Evolutionary conservation across 176 grass and related monocot genomes (phyloP), one percentile per base, ranked within the genome.

Genomic region (Melocanna baccifera): DNA sequence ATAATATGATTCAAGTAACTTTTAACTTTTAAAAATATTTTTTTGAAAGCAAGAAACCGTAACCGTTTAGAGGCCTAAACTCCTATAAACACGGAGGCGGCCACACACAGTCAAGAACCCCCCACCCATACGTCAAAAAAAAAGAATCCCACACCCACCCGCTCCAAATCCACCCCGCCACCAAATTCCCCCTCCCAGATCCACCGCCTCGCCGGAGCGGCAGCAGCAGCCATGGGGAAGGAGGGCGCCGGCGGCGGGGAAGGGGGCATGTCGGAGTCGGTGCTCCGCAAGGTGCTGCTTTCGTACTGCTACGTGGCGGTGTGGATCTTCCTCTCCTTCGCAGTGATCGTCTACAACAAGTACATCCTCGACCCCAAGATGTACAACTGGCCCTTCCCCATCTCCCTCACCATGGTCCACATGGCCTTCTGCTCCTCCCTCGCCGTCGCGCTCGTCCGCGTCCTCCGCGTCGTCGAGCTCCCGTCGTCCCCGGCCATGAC

Each of bases 271-370:
- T 86, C 83, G 47, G 94, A 97, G 51, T 86, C 91, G 30, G 89
- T 98, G 76, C 34, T 98, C 67, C 91, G 87, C 56, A 98, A 98
- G 87, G 92, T 95, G 81, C 83, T 98, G 5, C 72, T 95, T 19
- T 93, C 96, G 13, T 98, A 98, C 91, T 87, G 86, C 69, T 98
- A 98, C 67, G 93, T 95, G 29, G 91, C 93, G 85, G 89, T 98
- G 80, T 98, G 96, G 96, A 95, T 98, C 89, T 90, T 93, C 79
- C 91, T 98, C 68, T 92, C 88, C 91, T 98, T 98, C 87, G 28
- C 91, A 12, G 96, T 98, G 51, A 98, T 98, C 89, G 89, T 98
- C 63, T 98, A 89, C 93, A 98, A 98, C 96, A 98, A 98, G 89
- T 98, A 98, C 89, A 93, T 98, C 89, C 89, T 95, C 36, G 96